These are phyloP conservation scores for Candida ficus DNA, from an alignment of 805 yeast genomes.

Conservation along the genomic window DNA sequence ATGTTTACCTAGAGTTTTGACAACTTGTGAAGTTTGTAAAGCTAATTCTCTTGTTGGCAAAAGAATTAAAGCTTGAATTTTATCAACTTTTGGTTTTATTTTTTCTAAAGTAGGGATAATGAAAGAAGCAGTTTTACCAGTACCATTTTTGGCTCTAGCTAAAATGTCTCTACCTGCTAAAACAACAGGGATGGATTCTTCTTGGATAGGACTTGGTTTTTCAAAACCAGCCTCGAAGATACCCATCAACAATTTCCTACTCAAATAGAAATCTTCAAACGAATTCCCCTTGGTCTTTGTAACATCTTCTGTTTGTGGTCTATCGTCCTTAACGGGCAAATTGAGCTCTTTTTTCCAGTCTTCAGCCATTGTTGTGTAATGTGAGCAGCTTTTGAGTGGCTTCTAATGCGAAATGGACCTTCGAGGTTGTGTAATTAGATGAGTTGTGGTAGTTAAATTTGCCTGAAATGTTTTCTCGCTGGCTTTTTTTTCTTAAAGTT, in stretches of 20 bases:
- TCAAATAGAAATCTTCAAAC: conserved; percentile 87
- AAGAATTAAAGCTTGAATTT: conserved; percentile 86
- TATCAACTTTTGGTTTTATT: conserved; percentile 74
- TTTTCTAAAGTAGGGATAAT: conserved; percentile 89
- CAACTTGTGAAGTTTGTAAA: conserved; percentile 95
- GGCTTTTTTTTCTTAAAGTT: neutral
- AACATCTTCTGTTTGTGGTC: conserved; percentile 97
- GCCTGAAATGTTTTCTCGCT: neutral
- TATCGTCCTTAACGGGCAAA: conserved; percentile 78
- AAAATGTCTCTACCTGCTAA: conserved; percentile 91
- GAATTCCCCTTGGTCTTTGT: conserved; percentile 83
- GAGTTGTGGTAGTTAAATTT: too few species aligned
- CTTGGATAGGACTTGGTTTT: conserved; percentile 96
- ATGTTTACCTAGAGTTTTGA: conserved; percentile 92
- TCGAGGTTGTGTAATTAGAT: too few species aligned
- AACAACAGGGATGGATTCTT: conserved; percentile 94
- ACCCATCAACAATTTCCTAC: conserved; percentile 94
- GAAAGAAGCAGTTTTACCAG: conserved; percentile 98
- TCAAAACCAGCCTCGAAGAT: conserved; percentile 98
- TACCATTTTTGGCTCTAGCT: conserved; percentile 98
- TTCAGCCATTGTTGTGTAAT: conserved; percentile 30
- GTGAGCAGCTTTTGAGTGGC: too few species aligned
- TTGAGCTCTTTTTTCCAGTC: conserved; percentile 75
- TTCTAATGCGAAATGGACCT: neutral
- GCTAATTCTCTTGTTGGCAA: conserved; percentile 99